phyloP scores from a whole-genome alignment of 208 protist genomes.

The Acanthamoeba triangularis region DNA sequence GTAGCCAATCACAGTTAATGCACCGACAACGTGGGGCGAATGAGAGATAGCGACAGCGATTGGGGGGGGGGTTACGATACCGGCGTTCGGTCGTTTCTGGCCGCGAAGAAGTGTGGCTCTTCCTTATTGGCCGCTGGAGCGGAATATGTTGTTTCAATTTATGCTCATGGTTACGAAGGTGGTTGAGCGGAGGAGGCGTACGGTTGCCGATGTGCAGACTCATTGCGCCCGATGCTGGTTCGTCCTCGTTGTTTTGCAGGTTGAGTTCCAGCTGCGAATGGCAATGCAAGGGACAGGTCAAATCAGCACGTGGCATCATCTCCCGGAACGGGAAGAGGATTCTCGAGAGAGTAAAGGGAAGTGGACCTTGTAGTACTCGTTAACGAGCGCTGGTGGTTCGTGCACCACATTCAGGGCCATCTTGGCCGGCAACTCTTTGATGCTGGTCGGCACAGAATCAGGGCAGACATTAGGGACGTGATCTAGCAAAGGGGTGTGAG shows the following conservation, averaged over 20 bases:
- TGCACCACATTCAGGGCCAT: neutral
- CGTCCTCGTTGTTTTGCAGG: neutral
- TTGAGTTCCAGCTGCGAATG: neutral
- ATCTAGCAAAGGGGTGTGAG: too few relatives aligned
- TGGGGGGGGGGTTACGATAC: neutral
- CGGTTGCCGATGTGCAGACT: neutral
- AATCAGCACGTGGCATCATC: neutral
- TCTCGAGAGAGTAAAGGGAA: too few relatives aligned
- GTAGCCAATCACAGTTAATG: neutral
- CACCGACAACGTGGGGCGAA: neutral
- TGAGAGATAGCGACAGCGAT: too few relatives aligned
- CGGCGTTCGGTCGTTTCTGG: slow-evolving; percentile 5
- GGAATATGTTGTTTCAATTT: too few relatives aligned
- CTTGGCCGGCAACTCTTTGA: slow-evolving; percentile 32
- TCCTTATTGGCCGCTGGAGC: neutral
- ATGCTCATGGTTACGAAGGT: neutral
- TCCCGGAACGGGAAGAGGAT: neutral
- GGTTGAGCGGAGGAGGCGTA: neutral
- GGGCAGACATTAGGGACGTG: neutral
- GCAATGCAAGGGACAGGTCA: neutral
- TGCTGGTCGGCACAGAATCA: neutral
- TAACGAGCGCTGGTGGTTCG: slow-evolving; percentile 11
- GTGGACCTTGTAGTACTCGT: slow-evolving; percentile 35
- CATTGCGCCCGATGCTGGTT: neutral
- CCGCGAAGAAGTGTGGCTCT: slow-evolving; percentile 1